Base-by-base conservation (phyloP, 2,329 filamentous ascomycete species). In the Xylariomycetidae sp. region DNA sequence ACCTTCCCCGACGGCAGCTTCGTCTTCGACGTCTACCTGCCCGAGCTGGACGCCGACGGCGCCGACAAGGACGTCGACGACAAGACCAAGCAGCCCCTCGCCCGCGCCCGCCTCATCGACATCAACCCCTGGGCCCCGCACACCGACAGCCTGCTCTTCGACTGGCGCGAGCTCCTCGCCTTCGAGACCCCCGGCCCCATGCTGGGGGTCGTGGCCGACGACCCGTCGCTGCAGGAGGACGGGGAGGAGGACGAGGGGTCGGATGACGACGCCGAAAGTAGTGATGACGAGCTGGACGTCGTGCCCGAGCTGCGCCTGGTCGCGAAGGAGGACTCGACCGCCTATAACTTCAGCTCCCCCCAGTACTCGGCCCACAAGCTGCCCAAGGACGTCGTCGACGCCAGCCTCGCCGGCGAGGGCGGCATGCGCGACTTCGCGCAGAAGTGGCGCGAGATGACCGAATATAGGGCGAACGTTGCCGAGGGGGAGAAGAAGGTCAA, bases 331-430 rank as follows among this genome's bases (percentile, higher is more conserved):
- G 90, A 96, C 46, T 87, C 89, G 0, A 85, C 90, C 40, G 89
- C 89, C 1, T 92, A 87, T 55, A 84, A 83, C 47, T 93, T 95
- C 55, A 79, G 76, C 44, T 83, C 85, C 4, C 76, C 87, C 1
- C 85, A 90, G 52, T 96, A 94, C 59, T 95, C 88, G 41, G 90
- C 92, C 3, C 90, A 96, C 56, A 98, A 96, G 61, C 64, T 98
- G 48, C 92, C 92, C 1, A 88, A 82, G 57, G 92, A 98, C 48
- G 87, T 96, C 2, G 89, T 95, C 3, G 77, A 82, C 47, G 79
- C 79, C 14, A 74, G 76, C 45, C 50, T 74, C 45, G 72, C 72
- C 1, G 83, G 84, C 4, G 77, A 85, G 35, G 85, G 83, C 3
- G 83, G 82, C 0, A 72, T 96, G 64, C 72, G 81, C 40, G 88